Evolutionary conservation across 2,329 filamentous ascomycete species (phyloP).

Genomic region (Phyllosticta citriasiana): DNA sequence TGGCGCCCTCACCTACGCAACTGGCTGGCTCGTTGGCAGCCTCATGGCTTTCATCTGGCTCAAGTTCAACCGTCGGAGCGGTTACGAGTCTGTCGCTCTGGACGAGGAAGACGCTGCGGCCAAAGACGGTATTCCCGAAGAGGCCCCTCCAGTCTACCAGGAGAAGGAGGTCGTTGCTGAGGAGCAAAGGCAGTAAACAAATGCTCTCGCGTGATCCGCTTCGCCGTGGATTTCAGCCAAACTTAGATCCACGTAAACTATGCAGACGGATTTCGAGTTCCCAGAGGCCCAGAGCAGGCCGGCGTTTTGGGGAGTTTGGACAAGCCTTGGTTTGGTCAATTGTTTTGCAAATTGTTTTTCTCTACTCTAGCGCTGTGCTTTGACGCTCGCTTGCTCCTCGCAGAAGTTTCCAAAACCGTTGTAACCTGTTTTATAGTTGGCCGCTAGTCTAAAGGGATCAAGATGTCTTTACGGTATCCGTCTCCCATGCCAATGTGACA

Average conservation of each 20-base stretch:
- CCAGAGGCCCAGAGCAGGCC: not conserved
- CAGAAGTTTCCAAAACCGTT: not conserved
- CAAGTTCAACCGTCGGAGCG: slow-evolving; percentile 29
- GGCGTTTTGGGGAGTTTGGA: not conserved
- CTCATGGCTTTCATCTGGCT: slow-evolving; percentile 51
- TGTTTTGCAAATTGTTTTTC: not conserved
- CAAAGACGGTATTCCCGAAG: slow-evolving; percentile 24
- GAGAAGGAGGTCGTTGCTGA: slow-evolving; percentile 25
- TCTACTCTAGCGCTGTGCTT: not conserved
- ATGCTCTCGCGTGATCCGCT: not conserved
- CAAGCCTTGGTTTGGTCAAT: not conserved
- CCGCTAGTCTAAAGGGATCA: not conserved
- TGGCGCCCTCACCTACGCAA: slow-evolving; percentile 55
- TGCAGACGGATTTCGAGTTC: not conserved
- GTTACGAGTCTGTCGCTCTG: slow-evolving; percentile 23
- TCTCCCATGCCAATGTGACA: not conserved
- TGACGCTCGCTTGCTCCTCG: not conserved
- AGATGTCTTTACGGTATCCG: not conserved
- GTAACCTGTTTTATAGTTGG: not conserved
- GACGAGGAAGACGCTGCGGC: slow-evolving; percentile 14
- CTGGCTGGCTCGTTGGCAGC: slow-evolving; percentile 58
- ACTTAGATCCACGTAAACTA: not conserved
- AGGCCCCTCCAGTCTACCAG: slow-evolving; percentile 30
- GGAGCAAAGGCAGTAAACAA: not conserved
- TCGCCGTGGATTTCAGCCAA: not conserved